A percentile compares a stretch with the other conserved stretches of the same genome.
Conservation (phyloP, 176 grass and related monocot genomes). For the Pontederia crassipes region DNA sequence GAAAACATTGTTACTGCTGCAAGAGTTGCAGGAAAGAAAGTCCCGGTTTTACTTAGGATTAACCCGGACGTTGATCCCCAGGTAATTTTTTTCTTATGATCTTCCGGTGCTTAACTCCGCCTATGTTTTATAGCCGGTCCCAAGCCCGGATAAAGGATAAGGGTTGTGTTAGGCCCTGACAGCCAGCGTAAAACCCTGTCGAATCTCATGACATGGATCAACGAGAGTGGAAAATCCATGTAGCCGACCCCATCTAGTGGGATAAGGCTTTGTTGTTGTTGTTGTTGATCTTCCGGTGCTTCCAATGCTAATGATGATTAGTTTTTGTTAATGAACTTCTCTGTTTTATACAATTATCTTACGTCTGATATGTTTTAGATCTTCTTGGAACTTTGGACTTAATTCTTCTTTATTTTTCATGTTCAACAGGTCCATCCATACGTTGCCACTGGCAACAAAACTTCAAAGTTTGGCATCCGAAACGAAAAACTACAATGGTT, state of each 20-base stretch:
- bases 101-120: background rate
- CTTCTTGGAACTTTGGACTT: background rate
- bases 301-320: background rate
- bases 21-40: conserved; percentile 61
- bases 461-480: conserved; percentile 93
- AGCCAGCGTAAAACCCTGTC: too few relatives aligned
- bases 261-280: too few relatives aligned
- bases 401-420: conserved; percentile 8
- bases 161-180: too few relatives aligned
- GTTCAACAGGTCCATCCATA: conserved; percentile 76
- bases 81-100: conserved; percentile 27
- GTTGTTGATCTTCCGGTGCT: background rate
- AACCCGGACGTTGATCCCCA: conserved; percentile 98
- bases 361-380: background rate
- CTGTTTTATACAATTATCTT: conserved; percentile 13
- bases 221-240: too few relatives aligned
- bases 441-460: conserved; percentile 98
- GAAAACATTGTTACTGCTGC: conserved; percentile 78
- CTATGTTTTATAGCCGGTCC: background rate
- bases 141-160: too few relatives aligned
- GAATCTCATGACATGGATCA: too few relatives aligned
- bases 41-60: conserved; percentile 88
- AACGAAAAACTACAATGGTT: conserved; percentile 99
- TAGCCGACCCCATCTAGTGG: too few relatives aligned
- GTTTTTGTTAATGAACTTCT: background rate